Evolutionary conservation across 306 rosid species (phyloP).

Genomic region (Cotoneaster glaucophyllus): DNA sequence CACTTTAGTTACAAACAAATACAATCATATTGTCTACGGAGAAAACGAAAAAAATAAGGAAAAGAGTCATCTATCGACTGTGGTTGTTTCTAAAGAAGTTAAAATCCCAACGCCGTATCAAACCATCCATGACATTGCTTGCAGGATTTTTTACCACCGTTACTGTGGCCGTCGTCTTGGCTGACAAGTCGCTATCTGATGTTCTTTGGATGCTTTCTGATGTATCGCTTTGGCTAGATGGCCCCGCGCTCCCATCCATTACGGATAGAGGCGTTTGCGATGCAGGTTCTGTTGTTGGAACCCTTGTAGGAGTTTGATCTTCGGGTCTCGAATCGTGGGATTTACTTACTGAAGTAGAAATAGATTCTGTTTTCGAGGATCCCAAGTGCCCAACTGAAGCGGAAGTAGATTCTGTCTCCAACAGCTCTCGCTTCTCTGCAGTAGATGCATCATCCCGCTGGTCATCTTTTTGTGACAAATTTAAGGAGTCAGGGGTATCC

Average conservation of each 20-base stretch:
- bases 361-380: constrained; percentile 31
- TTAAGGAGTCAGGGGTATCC: constrained; percentile 14
- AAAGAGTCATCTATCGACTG: constrained; percentile 30
- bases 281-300: constrained; percentile 20
- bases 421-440: constrained; percentile 19
- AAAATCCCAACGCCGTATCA: constrained; percentile 90
- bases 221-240: constrained; percentile 31
- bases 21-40: constrained; percentile 12
- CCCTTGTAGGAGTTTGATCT: constrained; percentile 17
- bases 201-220: constrained; percentile 38
- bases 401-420: constrained; percentile 31
- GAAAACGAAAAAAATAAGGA: not conserved
- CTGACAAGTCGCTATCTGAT: constrained; percentile 71
- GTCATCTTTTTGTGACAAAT: constrained; percentile 24
- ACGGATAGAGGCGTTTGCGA: constrained; percentile 23
- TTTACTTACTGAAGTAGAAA: constrained; percentile 26
- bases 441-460: constrained; percentile 17
- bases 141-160: constrained; percentile 66
- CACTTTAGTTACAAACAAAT: constrained; percentile 29
- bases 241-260: constrained; percentile 30
- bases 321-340: constrained; percentile 28
- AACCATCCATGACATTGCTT: constrained; percentile 59
- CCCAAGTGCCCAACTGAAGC: constrained; percentile 20
- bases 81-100: constrained; percentile 62
- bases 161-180: constrained; percentile 73